Evolutionary conservation across 2,329 filamentous ascomycete species (phyloP).

Genomic region (Fusarium sp.): DNA sequence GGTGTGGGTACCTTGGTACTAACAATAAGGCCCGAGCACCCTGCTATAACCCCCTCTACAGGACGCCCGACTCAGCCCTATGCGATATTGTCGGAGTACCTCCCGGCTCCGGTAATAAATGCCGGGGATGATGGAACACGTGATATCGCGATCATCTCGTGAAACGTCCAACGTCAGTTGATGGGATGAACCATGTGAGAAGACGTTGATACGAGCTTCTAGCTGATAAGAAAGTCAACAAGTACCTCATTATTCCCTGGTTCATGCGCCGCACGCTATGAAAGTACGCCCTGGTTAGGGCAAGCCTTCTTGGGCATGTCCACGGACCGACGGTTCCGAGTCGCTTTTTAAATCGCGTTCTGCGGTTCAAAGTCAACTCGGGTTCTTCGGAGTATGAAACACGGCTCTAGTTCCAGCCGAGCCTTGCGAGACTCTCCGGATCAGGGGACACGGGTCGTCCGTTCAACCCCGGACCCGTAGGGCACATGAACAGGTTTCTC

Average conservation of each 20-base stretch:
- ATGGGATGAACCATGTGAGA: not conserved
- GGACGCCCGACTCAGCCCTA: not conserved
- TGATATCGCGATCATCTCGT: constrained; percentile 17
- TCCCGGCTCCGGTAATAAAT: not conserved
- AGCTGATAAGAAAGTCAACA: not conserved
- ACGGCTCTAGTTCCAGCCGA: not conserved
- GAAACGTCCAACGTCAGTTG: not conserved
- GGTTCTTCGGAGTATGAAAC: not conserved
- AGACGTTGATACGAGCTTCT: not conserved
- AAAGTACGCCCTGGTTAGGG: not conserved
- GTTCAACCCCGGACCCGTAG: not conserved
- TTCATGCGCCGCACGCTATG: not conserved
- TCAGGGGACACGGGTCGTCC: not conserved
- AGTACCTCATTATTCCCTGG: not conserved
- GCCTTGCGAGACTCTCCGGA: not conserved
- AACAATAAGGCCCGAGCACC: constrained; percentile 3
- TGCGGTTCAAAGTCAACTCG: not conserved
- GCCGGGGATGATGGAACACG: not conserved
- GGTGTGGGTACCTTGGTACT: constrained; percentile 22
- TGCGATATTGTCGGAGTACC: not conserved
- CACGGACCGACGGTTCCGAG: not conserved
- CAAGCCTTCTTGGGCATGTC: not conserved
- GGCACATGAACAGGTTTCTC: not conserved
- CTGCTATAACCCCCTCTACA: not conserved
- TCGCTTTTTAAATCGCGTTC: not conserved